These are phyloP conservation scores for Ligustrum vulgare DNA, from an alignment of 257 asterid species.

Conservation along the genomic window DNA sequence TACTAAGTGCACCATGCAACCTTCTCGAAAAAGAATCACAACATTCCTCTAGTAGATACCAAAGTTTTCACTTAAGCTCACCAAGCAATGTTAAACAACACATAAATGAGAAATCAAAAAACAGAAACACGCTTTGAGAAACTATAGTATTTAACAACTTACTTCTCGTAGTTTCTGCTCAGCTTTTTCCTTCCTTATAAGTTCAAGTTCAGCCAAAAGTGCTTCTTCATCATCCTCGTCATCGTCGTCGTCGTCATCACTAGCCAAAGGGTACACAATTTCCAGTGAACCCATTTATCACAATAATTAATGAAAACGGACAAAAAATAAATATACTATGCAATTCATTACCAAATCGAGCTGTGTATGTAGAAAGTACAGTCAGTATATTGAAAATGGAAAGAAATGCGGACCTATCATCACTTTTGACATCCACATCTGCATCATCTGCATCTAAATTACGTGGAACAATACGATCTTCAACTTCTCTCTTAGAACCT, in stretches of 20 bases:
- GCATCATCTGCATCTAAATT: conserved; percentile 87
- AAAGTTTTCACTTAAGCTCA: no score
- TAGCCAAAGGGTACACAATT: conserved; percentile 19
- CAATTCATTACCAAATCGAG: not conserved
- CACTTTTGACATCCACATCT: conserved; percentile 59
- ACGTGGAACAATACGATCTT: conserved; percentile 76
- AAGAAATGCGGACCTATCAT: conserved; percentile 52
- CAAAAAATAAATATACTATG: not conserved
- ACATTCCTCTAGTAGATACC: not conserved
- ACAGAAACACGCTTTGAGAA: not conserved
- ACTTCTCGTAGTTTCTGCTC: conserved; percentile 84
- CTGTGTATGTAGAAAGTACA: not conserved
- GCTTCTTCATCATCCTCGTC: conserved; percentile 91
- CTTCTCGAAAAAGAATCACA: not conserved
- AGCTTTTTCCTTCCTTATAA: conserved; percentile 80
- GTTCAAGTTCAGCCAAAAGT: conserved; percentile 90
- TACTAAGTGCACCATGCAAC: not conserved
- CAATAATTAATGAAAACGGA: not conserved
- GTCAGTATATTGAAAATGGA: not conserved
- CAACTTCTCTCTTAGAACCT: conserved; percentile 76
- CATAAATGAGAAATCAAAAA: not conserved
- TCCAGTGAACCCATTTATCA: conserved; percentile 8
- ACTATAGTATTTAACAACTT: conserved; percentile 24
- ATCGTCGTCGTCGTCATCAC: conserved; percentile 57
- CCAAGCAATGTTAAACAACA: not conserved